Percentiles rank a stretch among this genome's conserved stretches.
These are phyloP conservation scores for Punctularia strigosozonata DNA, from an alignment of 768 basidiomycete species.

Conservation along the genomic window DNA sequence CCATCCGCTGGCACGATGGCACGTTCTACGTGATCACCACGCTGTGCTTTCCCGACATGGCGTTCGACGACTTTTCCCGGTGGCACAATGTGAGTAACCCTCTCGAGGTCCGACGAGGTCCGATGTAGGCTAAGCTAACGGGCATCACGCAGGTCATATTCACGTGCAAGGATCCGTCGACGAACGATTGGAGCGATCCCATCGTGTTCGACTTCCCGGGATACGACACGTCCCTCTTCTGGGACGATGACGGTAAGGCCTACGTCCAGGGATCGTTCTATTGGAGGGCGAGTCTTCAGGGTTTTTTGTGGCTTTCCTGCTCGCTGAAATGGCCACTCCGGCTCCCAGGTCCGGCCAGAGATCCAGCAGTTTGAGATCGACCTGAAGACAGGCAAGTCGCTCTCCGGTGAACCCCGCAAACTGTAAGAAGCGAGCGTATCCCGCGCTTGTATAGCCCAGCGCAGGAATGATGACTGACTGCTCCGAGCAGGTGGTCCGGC, in stretches of 20 bases:
- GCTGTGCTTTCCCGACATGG: constrained; percentile 7
- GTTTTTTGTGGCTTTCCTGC: background rate
- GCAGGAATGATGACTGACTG: too few species aligned
- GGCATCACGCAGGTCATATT: constrained; percentile 3
- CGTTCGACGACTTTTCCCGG: constrained; percentile 5
- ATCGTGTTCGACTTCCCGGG: constrained; percentile 11
- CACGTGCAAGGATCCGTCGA: constrained; percentile 5
- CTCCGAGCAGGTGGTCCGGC: constrained; percentile 5
- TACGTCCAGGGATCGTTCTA: constrained; percentile 10
- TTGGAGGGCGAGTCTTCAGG: too few species aligned
- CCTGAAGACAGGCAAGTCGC: constrained; percentile 9
- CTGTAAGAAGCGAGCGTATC: too few species aligned
- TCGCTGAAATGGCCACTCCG: constrained; percentile 1
- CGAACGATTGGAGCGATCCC: constrained; percentile 11
- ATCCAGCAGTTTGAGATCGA: constrained; percentile 7
- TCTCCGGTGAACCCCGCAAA: too few species aligned
- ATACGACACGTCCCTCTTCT: constrained; percentile 12
- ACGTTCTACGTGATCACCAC: constrained; percentile 11
- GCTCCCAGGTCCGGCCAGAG: constrained; percentile 1
- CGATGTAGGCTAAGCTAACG: too few species aligned
- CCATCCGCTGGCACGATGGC: constrained; percentile 8
- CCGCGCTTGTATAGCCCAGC: too few species aligned
- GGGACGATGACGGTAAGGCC: constrained; percentile 10
- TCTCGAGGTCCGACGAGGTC: background rate
- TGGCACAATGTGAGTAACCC: constrained; percentile 9